Conservation (phyloP, 2,329 filamentous ascomycete genomes). For the Pseudocercospora pini-densiflorae region DNA sequence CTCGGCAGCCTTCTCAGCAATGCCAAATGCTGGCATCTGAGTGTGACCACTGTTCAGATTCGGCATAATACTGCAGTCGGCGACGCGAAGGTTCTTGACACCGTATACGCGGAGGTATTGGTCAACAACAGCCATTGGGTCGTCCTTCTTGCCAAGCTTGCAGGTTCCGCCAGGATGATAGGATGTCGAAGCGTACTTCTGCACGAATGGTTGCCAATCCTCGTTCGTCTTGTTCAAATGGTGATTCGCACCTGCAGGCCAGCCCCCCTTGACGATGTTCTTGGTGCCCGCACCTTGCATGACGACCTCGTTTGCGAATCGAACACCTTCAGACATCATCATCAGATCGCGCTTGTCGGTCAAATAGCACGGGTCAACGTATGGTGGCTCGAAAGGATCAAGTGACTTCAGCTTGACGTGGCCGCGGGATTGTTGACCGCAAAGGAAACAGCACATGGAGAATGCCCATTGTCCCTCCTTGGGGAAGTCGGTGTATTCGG, state of each 20-base stretch:
- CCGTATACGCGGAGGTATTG: constrained; percentile 58
- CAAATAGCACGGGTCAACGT: constrained; percentile 64
- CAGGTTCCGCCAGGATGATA: constrained; percentile 62
- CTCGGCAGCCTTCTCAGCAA: constrained; percentile 56
- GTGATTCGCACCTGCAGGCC: constrained; percentile 58
- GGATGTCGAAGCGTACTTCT: constrained; percentile 53
- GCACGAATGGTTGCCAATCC: constrained; percentile 63
- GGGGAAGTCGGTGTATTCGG: constrained; percentile 61
- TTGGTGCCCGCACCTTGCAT: constrained; percentile 62
- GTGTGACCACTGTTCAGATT: constrained; percentile 57
- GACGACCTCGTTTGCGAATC: constrained; percentile 64
- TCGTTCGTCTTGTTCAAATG: constrained; percentile 59
- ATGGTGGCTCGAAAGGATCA: constrained; percentile 57
- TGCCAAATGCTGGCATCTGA: constrained; percentile 63
- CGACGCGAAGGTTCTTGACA: constrained; percentile 58
- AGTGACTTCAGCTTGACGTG: constrained; percentile 56
- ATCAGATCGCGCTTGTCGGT: constrained; percentile 62
- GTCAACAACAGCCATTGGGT: constrained; percentile 59
- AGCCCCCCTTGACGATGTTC: constrained; percentile 63
- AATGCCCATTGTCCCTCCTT: constrained; percentile 60
- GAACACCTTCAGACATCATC: constrained; percentile 63
- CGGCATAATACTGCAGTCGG: constrained; percentile 59
- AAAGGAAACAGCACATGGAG: constrained; percentile 62
- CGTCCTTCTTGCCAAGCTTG: constrained; percentile 57
- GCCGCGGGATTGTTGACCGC: constrained; percentile 62